These are phyloP conservation scores for Penicillium sp. DNA, from an alignment of 2,329 filamentous ascomycete genomes.

Conservation along the genomic window DNA sequence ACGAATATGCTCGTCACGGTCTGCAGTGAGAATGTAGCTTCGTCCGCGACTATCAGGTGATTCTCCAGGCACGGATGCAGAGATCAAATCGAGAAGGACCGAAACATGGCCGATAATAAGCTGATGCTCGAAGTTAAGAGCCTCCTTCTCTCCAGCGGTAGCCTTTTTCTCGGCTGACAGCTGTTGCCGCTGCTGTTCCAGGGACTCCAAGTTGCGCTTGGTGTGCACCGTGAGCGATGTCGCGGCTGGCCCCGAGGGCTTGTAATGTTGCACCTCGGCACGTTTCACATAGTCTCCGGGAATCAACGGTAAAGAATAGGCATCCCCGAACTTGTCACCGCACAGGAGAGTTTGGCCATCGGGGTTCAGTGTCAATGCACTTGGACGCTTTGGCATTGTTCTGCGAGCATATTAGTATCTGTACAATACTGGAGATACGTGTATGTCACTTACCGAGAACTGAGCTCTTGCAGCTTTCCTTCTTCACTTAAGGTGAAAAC, in stretches of 20 bases:
- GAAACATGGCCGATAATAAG: conserved; percentile 91
- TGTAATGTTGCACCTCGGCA: conserved; percentile 37
- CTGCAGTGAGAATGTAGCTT: conserved; percentile 64
- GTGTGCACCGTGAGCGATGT: conserved; percentile 61
- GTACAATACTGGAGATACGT: background rate
- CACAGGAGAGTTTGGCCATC: conserved; percentile 72
- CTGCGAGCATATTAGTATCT: conserved; percentile 44
- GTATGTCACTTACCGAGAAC: conserved; percentile 60
- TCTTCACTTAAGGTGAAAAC: conserved; percentile 69
- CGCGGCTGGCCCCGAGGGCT: conserved; percentile 47
- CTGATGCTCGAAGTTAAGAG: conserved; percentile 66
- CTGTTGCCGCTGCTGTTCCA: conserved; percentile 55
- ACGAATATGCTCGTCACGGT: conserved; percentile 81
- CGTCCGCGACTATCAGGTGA: conserved; percentile 50
- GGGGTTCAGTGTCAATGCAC: conserved; percentile 67
- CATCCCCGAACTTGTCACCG: conserved; percentile 96
- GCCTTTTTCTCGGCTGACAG: conserved; percentile 40
- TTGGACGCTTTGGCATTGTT: conserved; percentile 85
- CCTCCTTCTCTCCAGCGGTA: conserved; percentile 47
- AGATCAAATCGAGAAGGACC: conserved; percentile 75
- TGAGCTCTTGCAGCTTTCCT: conserved; percentile 65
- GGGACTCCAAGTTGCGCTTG: conserved; percentile 56
- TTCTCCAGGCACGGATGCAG: conserved; percentile 49
- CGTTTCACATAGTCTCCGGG: conserved; percentile 36
- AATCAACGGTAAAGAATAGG: conserved; percentile 80